A percentile compares a stretch with the other conserved stretches of the same genome.
These are phyloP conservation scores for Termitomyces sp. DNA, from an alignment of 768 basidiomycete species.

Conservation along the genomic window DNA sequence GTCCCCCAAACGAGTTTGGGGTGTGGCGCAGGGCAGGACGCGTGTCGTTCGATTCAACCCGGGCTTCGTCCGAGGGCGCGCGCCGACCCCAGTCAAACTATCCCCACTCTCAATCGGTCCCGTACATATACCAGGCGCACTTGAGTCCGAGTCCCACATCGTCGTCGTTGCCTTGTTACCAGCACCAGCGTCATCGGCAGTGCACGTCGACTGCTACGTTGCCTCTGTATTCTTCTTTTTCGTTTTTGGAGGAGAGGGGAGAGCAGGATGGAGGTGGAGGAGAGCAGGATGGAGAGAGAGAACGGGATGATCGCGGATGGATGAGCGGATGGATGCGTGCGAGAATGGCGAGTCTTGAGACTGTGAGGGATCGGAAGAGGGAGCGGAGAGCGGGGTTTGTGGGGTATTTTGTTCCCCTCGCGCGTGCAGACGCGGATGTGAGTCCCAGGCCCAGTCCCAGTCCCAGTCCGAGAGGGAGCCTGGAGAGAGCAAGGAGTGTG, in stretches of 20 bases:
- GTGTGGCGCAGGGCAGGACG: not conserved
- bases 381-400: not conserved
- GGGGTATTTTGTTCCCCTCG: not conserved
- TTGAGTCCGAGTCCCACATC: too few relatives aligned
- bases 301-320: too few relatives aligned
- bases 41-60: not conserved
- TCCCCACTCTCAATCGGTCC: not conserved
- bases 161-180: too few relatives aligned
- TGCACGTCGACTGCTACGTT: not conserved
- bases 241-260: not conserved
- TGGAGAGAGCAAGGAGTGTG: too few relatives aligned
- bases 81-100: not conserved
- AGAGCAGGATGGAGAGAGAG: too few relatives aligned
- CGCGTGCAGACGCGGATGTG: not conserved
- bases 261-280: too few relatives aligned
- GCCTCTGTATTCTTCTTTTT: not conserved
- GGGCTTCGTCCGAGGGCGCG: not conserved
- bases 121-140: not conserved
- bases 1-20: not conserved
- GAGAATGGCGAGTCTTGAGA: slow-evolving; percentile 14
- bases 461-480: too few relatives aligned
- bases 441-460: not conserved
- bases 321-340: slow-evolving; percentile 27
- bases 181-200: not conserved
- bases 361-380: not conserved